A percentile compares a stretch with the other conserved stretches of the same genome.
phyloP scores from a whole-genome alignment of 163 green algal species.

The Scenedesmus sp. region DNA sequence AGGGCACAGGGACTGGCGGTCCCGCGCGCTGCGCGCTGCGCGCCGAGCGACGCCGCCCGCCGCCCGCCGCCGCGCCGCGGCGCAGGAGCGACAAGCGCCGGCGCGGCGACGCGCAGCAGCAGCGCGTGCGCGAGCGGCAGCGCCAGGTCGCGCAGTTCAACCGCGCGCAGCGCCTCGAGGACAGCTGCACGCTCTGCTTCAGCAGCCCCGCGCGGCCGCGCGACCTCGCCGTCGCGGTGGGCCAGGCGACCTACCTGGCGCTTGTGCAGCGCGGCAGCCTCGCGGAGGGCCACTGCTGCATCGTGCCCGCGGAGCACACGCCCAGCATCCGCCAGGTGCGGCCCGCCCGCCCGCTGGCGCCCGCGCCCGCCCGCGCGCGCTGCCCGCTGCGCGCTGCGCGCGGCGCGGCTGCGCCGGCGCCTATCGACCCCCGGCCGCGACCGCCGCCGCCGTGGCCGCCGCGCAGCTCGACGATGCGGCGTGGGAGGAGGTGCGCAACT shows the following conservation, averaged over 20 bases:
- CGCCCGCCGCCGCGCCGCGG: too few species aligned
- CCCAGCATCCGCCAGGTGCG: conserved; percentile 68
- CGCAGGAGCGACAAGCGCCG: conserved; percentile 55
- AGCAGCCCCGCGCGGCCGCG: conserved; percentile 8
- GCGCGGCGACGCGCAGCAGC: conserved; percentile 55
- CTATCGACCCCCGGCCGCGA: neutral
- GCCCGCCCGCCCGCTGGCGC: neutral
- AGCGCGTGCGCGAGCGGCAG: conserved; percentile 59
- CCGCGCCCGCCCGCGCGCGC: neutral
- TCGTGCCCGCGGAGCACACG: conserved; percentile 73
- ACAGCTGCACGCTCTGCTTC: conserved; percentile 74
- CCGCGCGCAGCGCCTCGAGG: conserved; percentile 48
- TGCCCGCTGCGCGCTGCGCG: neutral
- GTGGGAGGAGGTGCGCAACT: conserved; percentile 97
- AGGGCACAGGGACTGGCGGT: too few species aligned
- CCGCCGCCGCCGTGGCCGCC: neutral
- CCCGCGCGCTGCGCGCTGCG: too few species aligned
- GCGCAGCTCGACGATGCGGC: conserved; percentile 81
- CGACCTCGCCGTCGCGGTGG: conserved; percentile 87
- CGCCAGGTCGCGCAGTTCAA: conserved; percentile 53
- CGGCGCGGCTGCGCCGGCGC: neutral
- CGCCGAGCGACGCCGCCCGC: too few species aligned
- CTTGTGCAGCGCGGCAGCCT: conserved; percentile 77
- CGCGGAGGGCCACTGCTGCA: conserved; percentile 85
- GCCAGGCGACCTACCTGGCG: conserved; percentile 80